Base-by-base conservation (phyloP, 2,329 filamentous ascomycete species). In the Cordyceps pruinosa region DNA sequence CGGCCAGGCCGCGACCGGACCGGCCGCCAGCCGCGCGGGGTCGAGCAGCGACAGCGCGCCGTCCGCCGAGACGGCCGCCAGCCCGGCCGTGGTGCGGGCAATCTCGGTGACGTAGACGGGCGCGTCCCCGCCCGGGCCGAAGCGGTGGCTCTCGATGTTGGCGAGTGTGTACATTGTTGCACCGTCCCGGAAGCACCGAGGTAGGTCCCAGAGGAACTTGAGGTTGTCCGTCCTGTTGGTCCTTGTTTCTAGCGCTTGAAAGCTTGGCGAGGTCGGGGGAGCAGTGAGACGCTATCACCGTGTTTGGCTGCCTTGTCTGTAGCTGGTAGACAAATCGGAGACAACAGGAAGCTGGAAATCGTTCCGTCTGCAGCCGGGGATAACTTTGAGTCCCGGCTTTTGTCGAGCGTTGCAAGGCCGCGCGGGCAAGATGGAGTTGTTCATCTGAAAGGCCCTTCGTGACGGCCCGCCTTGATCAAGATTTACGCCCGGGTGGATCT, bases 51-150 rank as follows among this genome's bases (percentile, higher is more conserved):
- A 80, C 21, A 92, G 75, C n/a, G 76, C 79, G 70, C 89, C 83
- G 71, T 90, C 86, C 0, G 88, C 89, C 3, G 85, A 81, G 57
- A 88, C 87, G 17, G 82, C 78, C 2, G 82, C 83, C 41, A 88
- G 75, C 5, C 78, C 75, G 2, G 72, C 67, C 0, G 73, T 63
- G 4, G 80, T 72, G n/a, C 79, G 76, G 26, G 79, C 72, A 53
- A 87, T 73, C 59, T 83, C 77, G 50, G 84, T 78, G 34, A 86
- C 77, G 67, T 86, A 87, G 52, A 78, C 73, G 35, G 53, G 17
- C 8, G 30, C 44, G 41, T 78, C 77, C 46, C 59, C 17, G 45
- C 78, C 76, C 49, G 58, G 59, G 28, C 65, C 63, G 60, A 70
- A 66, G 62, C 58, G 61, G 61, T 70, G 64, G 32, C 61, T 58